Base-by-base conservation (phyloP, 1,139 yeast genomes). In the Hansenula lynferdii region DNA sequence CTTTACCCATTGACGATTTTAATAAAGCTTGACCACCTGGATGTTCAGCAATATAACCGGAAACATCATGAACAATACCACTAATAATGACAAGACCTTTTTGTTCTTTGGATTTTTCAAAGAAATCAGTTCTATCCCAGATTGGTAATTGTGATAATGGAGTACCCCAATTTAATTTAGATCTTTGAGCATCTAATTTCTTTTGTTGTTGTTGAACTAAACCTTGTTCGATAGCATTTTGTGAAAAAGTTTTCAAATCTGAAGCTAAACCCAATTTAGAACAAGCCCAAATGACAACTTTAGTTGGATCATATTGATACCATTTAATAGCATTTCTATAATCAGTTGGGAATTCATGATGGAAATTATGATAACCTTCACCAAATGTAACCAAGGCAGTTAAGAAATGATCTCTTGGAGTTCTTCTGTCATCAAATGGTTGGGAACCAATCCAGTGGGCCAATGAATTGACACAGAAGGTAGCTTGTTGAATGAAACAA, bases 251-350 rank as follows among this genome's bases (percentile, higher is more conserved):
- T 70, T 92, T 90, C 69, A 92, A 75, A 71, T 89, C 85, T 70
- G 79, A 85, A 33, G 97, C 90, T 42, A 92, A 69, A 24, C 98
- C 98, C 32, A 90, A 52, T 62, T 82, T 77, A 42, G 90, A 84
- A 57, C 77, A 66, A 31, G 64, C 36, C 72, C 78, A 87, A 61
- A 92, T 90, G 45, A 78, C 60, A 44, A 83, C 60, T 75, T 92
- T 92, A 51, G 97, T 92, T 51, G 98, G 98, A 64, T 92, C 98
- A 65, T 84, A 92, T 75, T 94, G 98, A 74, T 85, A 92, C 98
- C 98, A 94, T 66, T 80, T 85, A 61, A 92, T 77, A 36, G 98
- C 98, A 61, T 92, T 92, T 73, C 98, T 80, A 77, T 92, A 92
- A 70, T 92, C 98, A 34, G 95, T 80, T 52, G 98, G 98, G 78